Evolutionary conservation across 164 flowering plant species (phyloP), one percentile per base, ranked within the genome.

Genomic region (Santalum album): DNA sequence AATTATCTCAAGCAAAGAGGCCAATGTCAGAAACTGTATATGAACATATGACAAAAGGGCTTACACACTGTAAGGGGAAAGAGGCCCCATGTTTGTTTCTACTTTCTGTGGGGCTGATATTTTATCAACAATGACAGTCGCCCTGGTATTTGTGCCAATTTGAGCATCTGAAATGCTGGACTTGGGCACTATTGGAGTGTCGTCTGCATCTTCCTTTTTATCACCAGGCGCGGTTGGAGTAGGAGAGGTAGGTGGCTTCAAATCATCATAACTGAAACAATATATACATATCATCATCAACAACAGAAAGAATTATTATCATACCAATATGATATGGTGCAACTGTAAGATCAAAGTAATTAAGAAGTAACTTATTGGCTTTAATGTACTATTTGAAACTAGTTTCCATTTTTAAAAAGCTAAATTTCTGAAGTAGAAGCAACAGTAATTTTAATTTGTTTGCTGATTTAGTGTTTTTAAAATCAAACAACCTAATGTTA

Each of bases 1-100:
- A 20, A 39, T 15, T 25, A 45, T 23, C 19, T 19, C 0, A 20
- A 23, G 53, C 35, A 26, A 18, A 47, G 61, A 39, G 12, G 38
- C 52, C 35, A 25, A 19, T 4, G 36, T 34, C 6, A 51, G 16
- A 44, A 25, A 24, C n/a, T 23, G n/a, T 7, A 44, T 25, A 35
- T 18, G 24, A 50, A 23, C 18, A 47, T 27, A 42, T 17, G 25
- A 47, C 29, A 47, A 36, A 55, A n/a, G 24, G 32, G 53, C 75
- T 73, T 75, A 79, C 76, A 39, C 72, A 44, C 54, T 22, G 59
- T 64, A 82, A 49, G 82, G 80, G 14, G 82, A 82, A 27, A 71
- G 75, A 58, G 76, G 78, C 64, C 54, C n/a, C n/a, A 63, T 51
- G 61, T 26, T 53, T 53, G 61, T 29, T 22, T 55, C 29, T 25